phyloP scores from a whole-genome alignment of 1,284 basidiomycete species.

The Ustilago cynodontis region DNA sequence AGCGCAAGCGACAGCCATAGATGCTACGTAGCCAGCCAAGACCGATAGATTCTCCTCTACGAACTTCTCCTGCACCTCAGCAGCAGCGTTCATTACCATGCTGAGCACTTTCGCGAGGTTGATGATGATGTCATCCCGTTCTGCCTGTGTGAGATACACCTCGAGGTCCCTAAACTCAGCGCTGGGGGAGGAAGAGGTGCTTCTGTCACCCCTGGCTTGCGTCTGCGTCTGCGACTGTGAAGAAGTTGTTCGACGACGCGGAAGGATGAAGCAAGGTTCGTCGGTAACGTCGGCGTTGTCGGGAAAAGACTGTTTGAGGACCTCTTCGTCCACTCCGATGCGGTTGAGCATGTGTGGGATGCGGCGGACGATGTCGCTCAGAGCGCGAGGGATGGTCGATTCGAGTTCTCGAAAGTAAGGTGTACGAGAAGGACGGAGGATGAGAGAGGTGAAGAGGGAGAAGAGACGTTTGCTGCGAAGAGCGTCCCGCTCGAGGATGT shows the following conservation, averaged over 20 bases:
- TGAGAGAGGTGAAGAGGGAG: conserved; percentile 18
- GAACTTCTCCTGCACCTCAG: not conserved
- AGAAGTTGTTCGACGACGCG: not conserved
- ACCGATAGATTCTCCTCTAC: conserved; percentile 14
- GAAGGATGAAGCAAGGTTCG: conserved; percentile 14
- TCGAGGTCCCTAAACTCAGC: conserved; percentile 13
- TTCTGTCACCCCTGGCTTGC: not conserved
- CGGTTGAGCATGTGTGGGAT: conserved; percentile 28
- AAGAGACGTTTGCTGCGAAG: conserved; percentile 12
- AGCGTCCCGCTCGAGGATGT: conserved; percentile 21
- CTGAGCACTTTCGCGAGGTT: conserved; percentile 24
- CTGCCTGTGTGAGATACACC: conserved; percentile 31
- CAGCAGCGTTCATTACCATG: not conserved
- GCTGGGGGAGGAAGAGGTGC: conserved; percentile 13
- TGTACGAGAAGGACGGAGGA: not conserved
- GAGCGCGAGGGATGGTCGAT: conserved; percentile 5
- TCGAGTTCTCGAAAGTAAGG: conserved; percentile 10
- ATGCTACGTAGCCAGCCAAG: conserved; percentile 24
- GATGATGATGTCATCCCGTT: conserved; percentile 31
- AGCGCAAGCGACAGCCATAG: conserved; percentile 34
- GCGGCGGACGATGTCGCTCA: conserved; percentile 15
- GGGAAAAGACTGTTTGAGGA: conserved; percentile 33
- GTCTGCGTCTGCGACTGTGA: conserved; percentile 11
- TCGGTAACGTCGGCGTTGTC: conserved; percentile 21
- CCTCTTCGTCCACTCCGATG: conserved; percentile 23